phyloP scores from a whole-genome alignment of 495 filamentous ascomycete species.

The Lasiosphaeris hirsuta region DNA sequence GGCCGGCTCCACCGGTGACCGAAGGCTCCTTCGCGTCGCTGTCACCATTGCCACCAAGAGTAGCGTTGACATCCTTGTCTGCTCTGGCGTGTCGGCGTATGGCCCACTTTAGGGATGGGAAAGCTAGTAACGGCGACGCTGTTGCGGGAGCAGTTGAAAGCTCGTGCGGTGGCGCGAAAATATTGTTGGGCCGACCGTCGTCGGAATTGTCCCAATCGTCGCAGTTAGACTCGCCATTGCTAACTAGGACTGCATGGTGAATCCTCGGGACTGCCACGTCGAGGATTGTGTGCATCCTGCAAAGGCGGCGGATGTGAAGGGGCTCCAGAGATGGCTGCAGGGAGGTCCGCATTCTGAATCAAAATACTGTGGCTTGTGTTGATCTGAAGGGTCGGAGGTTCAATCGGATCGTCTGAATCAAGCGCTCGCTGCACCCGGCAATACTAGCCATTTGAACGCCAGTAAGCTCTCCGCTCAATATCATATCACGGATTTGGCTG shows the following conservation, averaged over 20 bases:
- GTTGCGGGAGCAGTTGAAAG: conserved; percentile 13
- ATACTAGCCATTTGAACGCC: no score
- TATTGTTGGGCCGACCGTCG: conserved; percentile 16
- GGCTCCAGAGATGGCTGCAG: conserved; percentile 17
- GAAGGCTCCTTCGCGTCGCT: no score
- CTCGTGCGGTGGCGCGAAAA: conserved; percentile 19
- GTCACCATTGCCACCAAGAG: background rate
- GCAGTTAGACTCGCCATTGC: conserved; percentile 20
- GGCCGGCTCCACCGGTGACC: no score
- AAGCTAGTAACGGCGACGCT: conserved; percentile 20
- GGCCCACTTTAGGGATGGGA: conserved; percentile 16
- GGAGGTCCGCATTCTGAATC: conserved; percentile 9
- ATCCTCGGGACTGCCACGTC: conserved; percentile 2
- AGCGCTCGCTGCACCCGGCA: no score
- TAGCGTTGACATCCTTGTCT: conserved; percentile 21
- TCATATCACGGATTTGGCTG: no score
- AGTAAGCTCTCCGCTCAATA: no score
- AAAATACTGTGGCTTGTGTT: background rate
- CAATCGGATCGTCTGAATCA: no score
- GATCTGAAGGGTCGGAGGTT: no score
- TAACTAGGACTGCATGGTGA: conserved; percentile 11
- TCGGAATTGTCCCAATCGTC: conserved; percentile 16
- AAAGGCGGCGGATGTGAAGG: conserved; percentile 11
- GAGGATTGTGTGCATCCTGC: conserved; percentile 15
- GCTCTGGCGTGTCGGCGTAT: conserved; percentile 16